Base-by-base conservation (phyloP, 768 basidiomycete species). In the Russula emetica region DNA sequence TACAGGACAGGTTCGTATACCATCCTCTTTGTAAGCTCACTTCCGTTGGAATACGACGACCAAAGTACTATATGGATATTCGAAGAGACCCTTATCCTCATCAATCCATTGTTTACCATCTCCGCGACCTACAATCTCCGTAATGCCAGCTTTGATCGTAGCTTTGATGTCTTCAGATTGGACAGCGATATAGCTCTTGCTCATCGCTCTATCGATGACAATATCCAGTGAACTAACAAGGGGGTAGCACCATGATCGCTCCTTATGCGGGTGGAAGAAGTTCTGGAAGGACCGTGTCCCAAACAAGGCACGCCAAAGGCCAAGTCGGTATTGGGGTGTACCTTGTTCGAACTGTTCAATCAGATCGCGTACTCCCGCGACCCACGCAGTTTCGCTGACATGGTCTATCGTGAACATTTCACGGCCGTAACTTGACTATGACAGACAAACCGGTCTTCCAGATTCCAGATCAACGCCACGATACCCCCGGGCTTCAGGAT, bases 391-490 rank as follows among this genome's bases (percentile, higher is more conserved):
- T 26, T 83, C 80, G 66, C 88, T 87, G 68, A 4, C 22, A 50
- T 34, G 20, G 8, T 6, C 24, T 8, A 7, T 8, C 53, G 54
- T 63, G n/a, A 53, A 44, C 47, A 38, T 38, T 45, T 44, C 18
- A 22, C 1, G 13, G 20, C 20, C 28, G 1, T 30, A 6, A 32
- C 42, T 45, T 28, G 56, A 16, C 24, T 20, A 11, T 16, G 11
- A 45, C 55, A 66, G 5, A 62, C 75, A 52, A 63, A 86, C 86
- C 88, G 78, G 74, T 93, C 87, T 73, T 97, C 95, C 34, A 95
- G 76, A 75, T 97, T 98, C 95, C 95, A 98, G 53, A 95, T 84
- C 61, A 92, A 79, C 6, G 80, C 86, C 20, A 89, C 80, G 1
- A 80, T 74, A 2, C 92, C 92, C n/a, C 76, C 75, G 0, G 90